Evolutionary conservation across 805 yeast species (phyloP).

Genomic region (Yarrowia deformans): DNA sequence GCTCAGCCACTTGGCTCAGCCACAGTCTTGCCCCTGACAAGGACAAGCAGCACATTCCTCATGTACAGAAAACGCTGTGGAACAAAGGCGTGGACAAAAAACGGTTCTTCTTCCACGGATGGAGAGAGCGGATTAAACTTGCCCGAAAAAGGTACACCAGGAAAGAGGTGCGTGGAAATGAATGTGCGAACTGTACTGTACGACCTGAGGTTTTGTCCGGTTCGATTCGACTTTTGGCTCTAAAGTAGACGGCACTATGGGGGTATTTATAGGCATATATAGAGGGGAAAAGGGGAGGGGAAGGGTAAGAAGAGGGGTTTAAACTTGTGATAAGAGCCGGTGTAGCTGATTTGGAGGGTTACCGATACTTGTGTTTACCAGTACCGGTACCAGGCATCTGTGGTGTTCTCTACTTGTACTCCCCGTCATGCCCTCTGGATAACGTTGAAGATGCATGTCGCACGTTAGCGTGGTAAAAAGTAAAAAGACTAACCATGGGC

Average conservation of each 20-base stretch:
- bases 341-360: no score
- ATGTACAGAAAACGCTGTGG: neutral
- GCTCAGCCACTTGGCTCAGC: no score
- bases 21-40: no score
- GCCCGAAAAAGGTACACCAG: constrained; percentile 8
- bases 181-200: no score
- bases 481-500: constrained; percentile 6
- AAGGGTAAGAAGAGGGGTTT: no score
- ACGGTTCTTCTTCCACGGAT: neutral
- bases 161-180: neutral
- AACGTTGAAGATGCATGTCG: constrained; percentile 11
- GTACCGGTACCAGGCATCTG: neutral
- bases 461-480: constrained; percentile 4
- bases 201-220: no score
- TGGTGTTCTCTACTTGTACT: neutral
- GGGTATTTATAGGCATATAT: no score
- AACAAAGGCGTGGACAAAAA: neutral
- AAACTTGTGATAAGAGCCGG: no score
- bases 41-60: neutral
- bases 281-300: no score
- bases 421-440: no score
- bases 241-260: neutral
- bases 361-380: no score
- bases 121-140: neutral
- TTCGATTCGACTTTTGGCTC: no score